Base-by-base conservation (phyloP, 2,329 filamentous ascomycete genomes). In the Hymenoscyphus occultus region DNA sequence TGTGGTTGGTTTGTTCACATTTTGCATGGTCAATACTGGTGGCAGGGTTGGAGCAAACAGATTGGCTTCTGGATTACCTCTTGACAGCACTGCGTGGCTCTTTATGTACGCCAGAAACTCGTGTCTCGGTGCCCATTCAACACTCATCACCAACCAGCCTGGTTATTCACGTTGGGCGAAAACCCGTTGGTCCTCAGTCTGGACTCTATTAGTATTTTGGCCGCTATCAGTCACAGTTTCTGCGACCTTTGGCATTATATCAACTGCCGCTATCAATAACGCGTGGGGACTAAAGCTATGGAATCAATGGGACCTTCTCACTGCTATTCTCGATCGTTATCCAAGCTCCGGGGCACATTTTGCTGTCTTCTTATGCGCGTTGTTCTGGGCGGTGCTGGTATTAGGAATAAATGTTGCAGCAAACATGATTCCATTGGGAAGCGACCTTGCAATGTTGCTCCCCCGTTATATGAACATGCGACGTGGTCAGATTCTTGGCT, bases 171-270 rank as follows among this genome's bases (percentile, higher is more conserved):
- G 79, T n/a, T 80, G 75, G 72, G 70, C 69, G 59, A 73, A 72
- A 62, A 77, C 71, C 6, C 74, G 70, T 54, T 74, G 70, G 10
- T 77, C 73, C 6, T 73, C 77, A 28, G 74, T 78, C 66, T 78
- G 75, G 72, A 74, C 75, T 5, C 78, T 80, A 66, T 65, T 78
- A 35, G 63, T 80, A n/a, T 48, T 74, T 14, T 77, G 78, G 59
- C 78, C 78, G 0, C 71, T 80, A 39, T 75, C 76, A 14, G 76
- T 78, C n/a, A 80, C 78, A 3, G 66, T 79, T 28, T 77, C 77
- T 6, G 77, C 78, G 9, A 72, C 73, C 45, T 71, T 81, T 16
- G 79, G 80, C 19, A 80, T 81, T 62, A 68, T 80, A 28, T 74
- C 77, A 1, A 80, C 79, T 0, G 74, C 77, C 1, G 75, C 76